A percentile compares a stretch with the other conserved stretches of the same genome.
These are phyloP conservation scores for Trichoderma koningii DNA, from an alignment of 2,329 filamentous ascomycete genomes.

Conservation along the genomic window DNA sequence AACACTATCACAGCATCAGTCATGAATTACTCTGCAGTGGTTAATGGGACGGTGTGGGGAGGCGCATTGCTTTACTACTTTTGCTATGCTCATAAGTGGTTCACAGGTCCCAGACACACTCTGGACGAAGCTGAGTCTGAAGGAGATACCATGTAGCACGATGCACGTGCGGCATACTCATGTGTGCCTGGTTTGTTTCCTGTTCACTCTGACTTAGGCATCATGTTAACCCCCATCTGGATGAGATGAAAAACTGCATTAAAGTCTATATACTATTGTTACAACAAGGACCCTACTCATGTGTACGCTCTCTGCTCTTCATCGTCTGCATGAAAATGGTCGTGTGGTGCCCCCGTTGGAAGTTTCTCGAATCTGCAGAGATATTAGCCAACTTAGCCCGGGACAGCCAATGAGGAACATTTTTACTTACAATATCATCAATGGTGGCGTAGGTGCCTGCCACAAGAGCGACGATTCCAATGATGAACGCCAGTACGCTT, in stretches of 20 bases:
- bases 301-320: neutral
- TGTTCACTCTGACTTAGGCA: no score
- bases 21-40: constrained; percentile 15
- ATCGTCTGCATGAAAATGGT: constrained; percentile 31
- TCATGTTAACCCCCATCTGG: no score
- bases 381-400: neutral
- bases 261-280: no score
- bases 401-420: neutral
- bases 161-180: no score
- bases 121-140: neutral
- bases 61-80: constrained; percentile 13
- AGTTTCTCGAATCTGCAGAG: constrained; percentile 31
- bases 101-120: constrained; percentile 9
- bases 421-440: constrained; percentile 36
- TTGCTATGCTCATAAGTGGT: constrained; percentile 8
- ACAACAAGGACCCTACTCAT: neutral
- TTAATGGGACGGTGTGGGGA: constrained; percentile 11
- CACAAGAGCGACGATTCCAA: constrained; percentile 35
- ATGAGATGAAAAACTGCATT: no score
- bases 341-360: constrained; percentile 28
- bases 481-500: constrained; percentile 35
- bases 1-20: neutral
- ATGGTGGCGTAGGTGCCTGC: constrained; percentile 38
- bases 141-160: neutral
- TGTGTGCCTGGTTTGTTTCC: no score